Conservation (phyloP, 306 rosid species). For the Cucurbita maxima region DNA sequence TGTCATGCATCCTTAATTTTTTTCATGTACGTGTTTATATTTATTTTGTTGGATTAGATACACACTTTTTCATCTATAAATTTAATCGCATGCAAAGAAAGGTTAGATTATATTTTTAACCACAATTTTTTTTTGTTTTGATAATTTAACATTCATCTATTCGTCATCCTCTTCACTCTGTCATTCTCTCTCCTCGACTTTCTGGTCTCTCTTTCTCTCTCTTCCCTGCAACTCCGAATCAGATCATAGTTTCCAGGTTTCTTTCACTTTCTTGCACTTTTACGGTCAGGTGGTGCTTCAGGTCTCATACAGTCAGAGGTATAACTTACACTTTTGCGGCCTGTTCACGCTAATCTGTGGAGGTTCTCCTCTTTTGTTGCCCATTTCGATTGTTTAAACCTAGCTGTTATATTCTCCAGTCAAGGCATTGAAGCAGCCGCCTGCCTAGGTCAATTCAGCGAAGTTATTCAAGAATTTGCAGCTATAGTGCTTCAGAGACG, state of each 20-base stretch:
- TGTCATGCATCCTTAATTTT: no score
- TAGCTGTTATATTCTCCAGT: slow-evolving; percentile 4
- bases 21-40: no score
- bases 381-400: not conserved
- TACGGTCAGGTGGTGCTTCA: slow-evolving; percentile 12
- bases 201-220: slow-evolving; percentile 11
- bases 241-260: slow-evolving; percentile 60
- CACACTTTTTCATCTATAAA: no score
- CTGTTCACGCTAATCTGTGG: slow-evolving; percentile 26
- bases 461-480: slow-evolving; percentile 1
- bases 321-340: slow-evolving; percentile 16
- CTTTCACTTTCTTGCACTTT: slow-evolving; percentile 40
- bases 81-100: no score
- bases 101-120: no score
- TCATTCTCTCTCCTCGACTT: slow-evolving; percentile 11
- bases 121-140: not conserved
- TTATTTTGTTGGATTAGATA: no score
- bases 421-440: not conserved
- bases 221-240: slow-evolving; percentile 17
- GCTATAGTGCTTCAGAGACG: slow-evolving; percentile 12
- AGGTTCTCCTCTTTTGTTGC: slow-evolving; percentile 7
- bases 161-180: slow-evolving; percentile 6
- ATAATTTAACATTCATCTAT: not conserved
- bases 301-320: slow-evolving; percentile 14
- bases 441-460: not conserved